Evolutionary conservation across 2,329 filamentous ascomycete species (phyloP), one percentile per base, ranked within the genome.

Genomic region (Fusarium scirpi): DNA sequence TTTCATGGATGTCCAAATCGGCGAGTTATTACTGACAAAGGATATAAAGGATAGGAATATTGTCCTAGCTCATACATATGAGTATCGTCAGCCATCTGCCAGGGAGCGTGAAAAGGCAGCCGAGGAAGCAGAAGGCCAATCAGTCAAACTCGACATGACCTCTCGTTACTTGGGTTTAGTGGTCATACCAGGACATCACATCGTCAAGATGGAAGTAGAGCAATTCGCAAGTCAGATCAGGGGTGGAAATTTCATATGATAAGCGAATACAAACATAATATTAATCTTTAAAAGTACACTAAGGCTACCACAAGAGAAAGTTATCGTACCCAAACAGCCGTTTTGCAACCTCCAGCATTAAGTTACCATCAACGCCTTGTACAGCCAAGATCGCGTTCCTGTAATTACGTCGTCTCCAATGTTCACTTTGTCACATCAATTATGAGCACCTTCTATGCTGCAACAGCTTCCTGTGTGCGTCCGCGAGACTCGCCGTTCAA

Each of bases 151-250:
- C 57, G 88, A 94, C 73, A 92, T 97, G 90, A 91, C 89, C 27
- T 94, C 92, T 72, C 89, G 96, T 57, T 97, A 94, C 77, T 88
- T 99, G 24, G 96, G 96, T 0, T 82, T 98, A 27, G 90, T 99
- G 5, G 94, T 98, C 25, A 89, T 99, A 6, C 96, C 96, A 0
- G 94, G 95, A 1, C 85, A 92, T 72, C 89, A 97, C 78, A 93
- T 99, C 72, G 89, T 86, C 63, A 95, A 92, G 83, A 94, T 99
- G 75, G 94, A 98, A 80, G 85, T 96, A 48, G 94, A 98, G 78
- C 91, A 95, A 70, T 91, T 90, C 77, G 80, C 81, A 3, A 90
- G 88, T 66, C 87, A 90, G 76, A 75, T 84, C 54, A 80, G 67
- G 66, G 68, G 67, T 16, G 45, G 61, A 30, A 60, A 30, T 10